phyloP scores from a whole-genome alignment of 345 rosid genomes.

The Pistacia integerrima region DNA sequence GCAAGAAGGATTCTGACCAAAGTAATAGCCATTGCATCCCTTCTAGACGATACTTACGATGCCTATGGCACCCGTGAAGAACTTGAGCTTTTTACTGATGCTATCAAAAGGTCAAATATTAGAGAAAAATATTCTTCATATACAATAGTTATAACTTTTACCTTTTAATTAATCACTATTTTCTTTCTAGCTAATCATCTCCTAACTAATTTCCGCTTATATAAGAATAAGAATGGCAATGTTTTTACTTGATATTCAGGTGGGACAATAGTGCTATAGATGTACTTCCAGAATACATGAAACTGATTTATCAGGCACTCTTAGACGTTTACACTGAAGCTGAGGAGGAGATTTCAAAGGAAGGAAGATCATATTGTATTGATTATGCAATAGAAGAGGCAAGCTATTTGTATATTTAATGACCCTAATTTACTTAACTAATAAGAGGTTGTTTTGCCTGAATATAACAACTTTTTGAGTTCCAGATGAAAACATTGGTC shows the following conservation, averaged over 20 bases:
- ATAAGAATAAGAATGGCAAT: too few species aligned
- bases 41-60: constrained; percentile 31
- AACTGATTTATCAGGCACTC: constrained; percentile 18
- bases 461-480: too few species aligned
- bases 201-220: too few species aligned
- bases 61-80: constrained; percentile 35
- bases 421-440: too few species aligned
- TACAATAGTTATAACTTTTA: too few species aligned
- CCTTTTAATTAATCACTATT: too few species aligned
- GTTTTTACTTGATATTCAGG: not conserved
- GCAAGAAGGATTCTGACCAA: constrained; percentile 23
- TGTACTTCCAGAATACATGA: constrained; percentile 1
- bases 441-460: too few species aligned
- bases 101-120: constrained; percentile 24
- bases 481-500: too few species aligned
- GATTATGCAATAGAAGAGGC: not conserved
- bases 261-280: constrained; percentile 3
- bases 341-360: constrained; percentile 19
- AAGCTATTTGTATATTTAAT: not conserved
- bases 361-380: not conserved
- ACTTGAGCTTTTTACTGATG: constrained; percentile 23
- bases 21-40: constrained; percentile 15
- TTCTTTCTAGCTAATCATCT: too few species aligned
- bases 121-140: too few species aligned
- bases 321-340: not conserved